Base-by-base conservation (phyloP, 2,329 filamentous ascomycete genomes). In the Drechmeria coniospora region DNA sequence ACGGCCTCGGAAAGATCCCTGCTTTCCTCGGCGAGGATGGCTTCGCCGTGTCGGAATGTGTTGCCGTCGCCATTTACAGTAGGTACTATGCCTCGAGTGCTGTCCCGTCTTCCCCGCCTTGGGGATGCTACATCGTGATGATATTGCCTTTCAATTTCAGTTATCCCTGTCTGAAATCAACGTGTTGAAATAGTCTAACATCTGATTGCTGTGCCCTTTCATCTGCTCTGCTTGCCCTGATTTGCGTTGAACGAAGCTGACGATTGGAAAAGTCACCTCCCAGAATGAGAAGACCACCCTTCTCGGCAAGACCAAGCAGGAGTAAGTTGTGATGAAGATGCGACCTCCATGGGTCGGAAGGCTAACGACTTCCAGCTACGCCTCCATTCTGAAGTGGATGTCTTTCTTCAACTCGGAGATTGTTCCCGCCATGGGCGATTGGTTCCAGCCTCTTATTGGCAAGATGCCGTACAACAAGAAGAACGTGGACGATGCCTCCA, bases 281-380 rank as follows among this genome's bases (percentile, higher is more conserved):
- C 90, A 98, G 68, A 98, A 98, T 61, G 90, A 95, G 78, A 95
- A 95, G 79, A 98, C 90, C 49, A 92, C 84, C 45, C 84, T 98
- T 43, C 76, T 98, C 48, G 90, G 90, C 54, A 95, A 95, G 79
- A 98, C 86, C 65, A 98, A 98, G 79, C 87, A 98, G 70, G 90
- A 98, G 75, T 84, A 64, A 56, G 67, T 54, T 33, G 10, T n/a
- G 20, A 21, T 11, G 6, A 9, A 6, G 10, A 5, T 12, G 9
- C 13, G 2, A 9, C 7, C n/a, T 25, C n/a, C 10, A 25, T 22
- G 4, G 15, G 17, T 21, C 15, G 6, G 8, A 12, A 31, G 28
- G 38, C 50, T 53, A 36, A 54, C 25, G 15, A 15, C 14, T 11
- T 16, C 10, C 12, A 74, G 69, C 57, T 87, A 95, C 61, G 90